These are phyloP conservation scores for Mucor velutinosus DNA, from an alignment of 371 early-diverging fungal genomes.

Conservation along the genomic window DNA sequence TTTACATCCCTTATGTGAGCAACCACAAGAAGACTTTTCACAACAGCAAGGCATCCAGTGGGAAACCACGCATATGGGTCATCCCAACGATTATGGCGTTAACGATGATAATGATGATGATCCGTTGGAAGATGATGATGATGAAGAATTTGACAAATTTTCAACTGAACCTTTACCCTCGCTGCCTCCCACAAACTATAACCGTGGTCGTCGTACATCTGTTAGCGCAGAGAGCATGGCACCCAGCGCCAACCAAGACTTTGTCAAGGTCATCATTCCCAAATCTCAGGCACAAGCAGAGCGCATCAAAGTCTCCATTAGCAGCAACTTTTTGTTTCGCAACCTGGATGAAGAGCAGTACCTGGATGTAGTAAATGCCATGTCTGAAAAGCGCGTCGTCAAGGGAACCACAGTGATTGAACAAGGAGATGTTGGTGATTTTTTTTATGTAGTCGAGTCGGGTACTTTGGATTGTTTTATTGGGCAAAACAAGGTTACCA, in stretches of 20 bases:
- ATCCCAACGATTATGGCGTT: conserved; percentile 38
- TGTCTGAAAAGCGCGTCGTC: conserved; percentile 87
- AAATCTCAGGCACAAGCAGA: conserved; percentile 83
- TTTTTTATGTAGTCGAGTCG: conserved; percentile 96
- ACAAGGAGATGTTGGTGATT: conserved; percentile 97
- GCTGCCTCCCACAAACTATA: conserved; percentile 51
- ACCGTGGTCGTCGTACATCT: conserved; percentile 89
- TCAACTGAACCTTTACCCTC: conserved; percentile 46
- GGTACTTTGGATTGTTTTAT: conserved; percentile 95
- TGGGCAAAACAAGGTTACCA: conserved; percentile 67
- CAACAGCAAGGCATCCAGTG: conserved; percentile 9
- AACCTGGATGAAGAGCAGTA: conserved; percentile 95
- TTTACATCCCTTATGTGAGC: conserved; percentile 28
- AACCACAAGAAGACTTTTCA: conserved; percentile 6
- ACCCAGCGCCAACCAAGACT: conserved; percentile 79
- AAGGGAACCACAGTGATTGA: conserved; percentile 83
- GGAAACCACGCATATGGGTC: conserved; percentile 38
- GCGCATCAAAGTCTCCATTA: conserved; percentile 81
- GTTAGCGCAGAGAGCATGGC: conserved; percentile 97
- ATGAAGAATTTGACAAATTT: conserved; percentile 58
- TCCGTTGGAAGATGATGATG: conserved; percentile 63
- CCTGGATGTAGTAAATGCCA: conserved; percentile 93
- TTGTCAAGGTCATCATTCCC: conserved; percentile 82
- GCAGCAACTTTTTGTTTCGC: conserved; percentile 91
- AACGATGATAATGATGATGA: conserved; percentile 49